Base-by-base conservation (phyloP, 768 basidiomycete genomes). In the Sarcomyxa edulis region DNA sequence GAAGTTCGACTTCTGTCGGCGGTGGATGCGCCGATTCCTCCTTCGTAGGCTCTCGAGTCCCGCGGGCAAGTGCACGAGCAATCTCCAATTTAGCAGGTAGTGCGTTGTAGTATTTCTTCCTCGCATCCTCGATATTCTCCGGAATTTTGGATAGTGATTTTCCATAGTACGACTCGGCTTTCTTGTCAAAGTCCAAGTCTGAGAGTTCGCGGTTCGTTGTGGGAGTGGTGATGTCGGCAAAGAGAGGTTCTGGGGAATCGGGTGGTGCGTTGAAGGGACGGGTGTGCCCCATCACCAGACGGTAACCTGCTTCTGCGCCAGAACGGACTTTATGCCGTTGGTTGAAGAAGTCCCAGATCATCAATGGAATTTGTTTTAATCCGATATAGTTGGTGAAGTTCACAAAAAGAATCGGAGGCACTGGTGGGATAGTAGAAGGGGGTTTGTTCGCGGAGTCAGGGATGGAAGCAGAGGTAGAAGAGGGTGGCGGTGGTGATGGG, bases 331-430 rank as follows among this genome's bases (percentile, higher is more conserved):
- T 80, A 32, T 78, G 65, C 6, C 92, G 80, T 55, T 87, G 82
- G 55, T 91, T 93, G 68, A 96, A 97, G 61, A 92, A 92, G 46
- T 81, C 87, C 78, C 80, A 84, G 32, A 95, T 74, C 91, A 95
- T 94, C 49, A 75, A 62, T 9, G 93, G 93, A 40, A 95, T 80
- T 52, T 88, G 86, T 20, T 71, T 74, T 53, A 94, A 73, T 6
- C 93, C 93, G 37, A 95, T 70, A 48, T 82, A 72, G 51, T 91
- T 78, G 26, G 72, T 69, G 57, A 81, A 90, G 9, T 80, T 69
- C 21, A 91, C 77, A 29, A 91, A 69, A 18, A 90, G 72, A 37
- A 97, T 64, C 2, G 95, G 84, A 1, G 95, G 88, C 26, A 82
- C 79, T 0, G 74, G 63, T 2, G 90, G 86, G 28, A 96, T 69